Base-by-base conservation (phyloP, 225 moss, liverwort and hornwort species). In the Marchantia polymorpha region DNA sequence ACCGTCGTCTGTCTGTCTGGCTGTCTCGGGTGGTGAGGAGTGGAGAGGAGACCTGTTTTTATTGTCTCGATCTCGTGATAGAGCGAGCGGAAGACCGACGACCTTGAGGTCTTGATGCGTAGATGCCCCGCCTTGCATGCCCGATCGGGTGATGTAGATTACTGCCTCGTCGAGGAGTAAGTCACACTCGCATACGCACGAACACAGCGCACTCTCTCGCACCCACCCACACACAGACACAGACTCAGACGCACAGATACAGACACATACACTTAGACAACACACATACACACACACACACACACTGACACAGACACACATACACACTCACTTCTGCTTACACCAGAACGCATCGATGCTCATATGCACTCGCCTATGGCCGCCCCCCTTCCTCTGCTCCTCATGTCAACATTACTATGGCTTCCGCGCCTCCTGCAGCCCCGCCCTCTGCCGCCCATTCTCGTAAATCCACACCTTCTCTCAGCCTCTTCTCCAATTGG, bases 321-420 rank as follows among this genome's bases (percentile, higher is more conserved):
- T 9, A 9, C 31, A 46, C 0, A 77, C 10, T 50, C 55, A 22
- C 30, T 63, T 51, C 74, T 51, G 61, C 12, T 46, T 19, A 10
- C 13, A 53, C 30, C 50, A 52, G 12, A 16, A 29, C 61, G 69
- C 60, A 82, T 83, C 82, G 64, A 81, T 83, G 81, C 81, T 72
- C 78, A 8, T 55, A 75, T 82, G 83, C 65, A 75, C 76, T 76
- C 63, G 79, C 75, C 79, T 66, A 82, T 84, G 83, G 86, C 78
- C 64, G 76, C 70, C 71, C 76, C 81, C 20, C 59, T 73, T 22
- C 75, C 79, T 48, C 71, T 79, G 39, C 71, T 74, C 26, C 83
- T 76, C 81, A 81, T 86, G 86, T 83, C 70, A 48, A 58, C 83
- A 81, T 54, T 81, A 71, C 58, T 82, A 87, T 87, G 86, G 86